Conservation (phyloP, 139 green algal species). For the Chlorella sp. region DNA sequence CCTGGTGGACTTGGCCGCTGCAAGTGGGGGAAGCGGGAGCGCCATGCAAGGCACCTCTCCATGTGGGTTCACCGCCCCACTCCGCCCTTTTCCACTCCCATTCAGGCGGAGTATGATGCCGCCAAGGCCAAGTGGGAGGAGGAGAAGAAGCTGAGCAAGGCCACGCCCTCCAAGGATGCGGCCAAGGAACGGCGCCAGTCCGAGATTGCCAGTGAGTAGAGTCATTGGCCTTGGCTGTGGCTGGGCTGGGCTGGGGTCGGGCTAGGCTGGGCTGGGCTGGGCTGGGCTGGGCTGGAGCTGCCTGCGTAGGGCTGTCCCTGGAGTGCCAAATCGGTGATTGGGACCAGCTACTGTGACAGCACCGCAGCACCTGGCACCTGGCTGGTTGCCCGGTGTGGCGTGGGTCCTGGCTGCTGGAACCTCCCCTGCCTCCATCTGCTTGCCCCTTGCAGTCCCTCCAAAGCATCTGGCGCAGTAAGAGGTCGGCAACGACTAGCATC, state of each 20-base stretch:
- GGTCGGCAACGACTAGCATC: background rate
- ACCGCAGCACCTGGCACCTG: too few relatives aligned
- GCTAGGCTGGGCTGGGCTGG: background rate
- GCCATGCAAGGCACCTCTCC: too few relatives aligned
- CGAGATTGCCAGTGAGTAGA: constrained; percentile 28
- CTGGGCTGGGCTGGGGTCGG: too few relatives aligned
- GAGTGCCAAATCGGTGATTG: too few relatives aligned
- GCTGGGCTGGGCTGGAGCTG: background rate
- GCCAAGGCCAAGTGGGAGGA: constrained; percentile 15
- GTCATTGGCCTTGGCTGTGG: too few relatives aligned
- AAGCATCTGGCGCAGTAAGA: constrained; percentile 46
- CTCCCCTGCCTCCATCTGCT: background rate
- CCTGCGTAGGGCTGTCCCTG: too few relatives aligned
- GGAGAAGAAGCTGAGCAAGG: constrained; percentile 20
- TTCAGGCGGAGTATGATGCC: constrained; percentile 12
- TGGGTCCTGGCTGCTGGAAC: background rate
- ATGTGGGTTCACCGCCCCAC: too few relatives aligned
- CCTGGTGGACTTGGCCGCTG: too few relatives aligned
- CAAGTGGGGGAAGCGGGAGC: too few relatives aligned
- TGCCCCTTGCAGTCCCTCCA: constrained; percentile 16
- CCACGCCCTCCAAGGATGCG: background rate
- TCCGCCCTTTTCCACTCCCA: too few relatives aligned
- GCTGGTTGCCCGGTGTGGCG: too few relatives aligned
- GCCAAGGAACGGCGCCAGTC: background rate
- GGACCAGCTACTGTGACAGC: too few relatives aligned